phyloP scores from a whole-genome alignment of 2,329 filamentous ascomycete species.

The Alternaria brassicae region DNA sequence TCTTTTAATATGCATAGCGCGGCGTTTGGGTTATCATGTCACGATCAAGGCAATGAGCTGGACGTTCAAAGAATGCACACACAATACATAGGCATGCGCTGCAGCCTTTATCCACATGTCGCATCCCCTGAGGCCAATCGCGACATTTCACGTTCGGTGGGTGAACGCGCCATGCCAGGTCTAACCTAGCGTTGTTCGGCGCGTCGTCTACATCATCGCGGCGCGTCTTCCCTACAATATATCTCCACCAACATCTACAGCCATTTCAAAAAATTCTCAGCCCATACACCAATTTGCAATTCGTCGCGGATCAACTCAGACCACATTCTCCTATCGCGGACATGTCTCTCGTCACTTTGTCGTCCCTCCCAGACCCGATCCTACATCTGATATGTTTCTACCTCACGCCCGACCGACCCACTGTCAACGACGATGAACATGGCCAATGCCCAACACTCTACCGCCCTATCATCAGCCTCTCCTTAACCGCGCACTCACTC shows the following conservation, averaged over 20 bases:
- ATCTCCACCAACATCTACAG: not conserved
- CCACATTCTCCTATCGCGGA: not conserved
- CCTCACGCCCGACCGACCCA: slow-evolving; percentile 9
- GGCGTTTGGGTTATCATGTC: slow-evolving; percentile 21
- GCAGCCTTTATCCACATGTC: not conserved
- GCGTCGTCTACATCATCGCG: slow-evolving; percentile 19
- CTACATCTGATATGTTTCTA: slow-evolving; percentile 14
- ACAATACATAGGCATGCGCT: not conserved
- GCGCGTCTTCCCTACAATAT: slow-evolving; percentile 8
- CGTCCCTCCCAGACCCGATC: slow-evolving; percentile 11
- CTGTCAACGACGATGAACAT: slow-evolving; percentile 9
- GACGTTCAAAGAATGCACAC: not conserved
- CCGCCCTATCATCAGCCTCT: slow-evolving; percentile 14
- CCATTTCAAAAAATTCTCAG: not conserved
- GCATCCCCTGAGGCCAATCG: not conserved
- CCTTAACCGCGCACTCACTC: slow-evolving; percentile 8
- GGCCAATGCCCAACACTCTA: slow-evolving; percentile 10
- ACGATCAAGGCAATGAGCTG: not conserved
- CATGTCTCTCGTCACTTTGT: slow-evolving; percentile 1
- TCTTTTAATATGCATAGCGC: slow-evolving; percentile 26
- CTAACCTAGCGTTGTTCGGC: slow-evolving; percentile 9
- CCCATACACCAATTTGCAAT: not conserved
- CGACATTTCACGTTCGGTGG: not conserved
- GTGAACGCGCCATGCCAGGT: not conserved
- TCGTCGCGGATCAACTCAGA: no score